These are phyloP conservation scores for Acanthamoeba sp. DNA, from an alignment of 208 protist genomes.

Conservation along the genomic window DNA sequence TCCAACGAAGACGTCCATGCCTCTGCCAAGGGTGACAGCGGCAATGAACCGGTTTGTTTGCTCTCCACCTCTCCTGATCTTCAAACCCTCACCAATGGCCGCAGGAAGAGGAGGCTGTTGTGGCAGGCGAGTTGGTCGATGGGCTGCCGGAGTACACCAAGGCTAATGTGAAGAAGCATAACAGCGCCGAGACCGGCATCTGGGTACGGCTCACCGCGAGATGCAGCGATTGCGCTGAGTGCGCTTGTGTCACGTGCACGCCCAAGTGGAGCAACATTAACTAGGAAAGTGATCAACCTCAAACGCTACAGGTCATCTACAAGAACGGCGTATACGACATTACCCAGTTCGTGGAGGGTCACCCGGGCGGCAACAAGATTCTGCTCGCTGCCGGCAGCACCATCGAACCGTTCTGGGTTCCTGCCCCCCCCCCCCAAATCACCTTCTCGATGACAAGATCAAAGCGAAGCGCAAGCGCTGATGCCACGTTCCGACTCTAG, in stretches of 20 bases:
- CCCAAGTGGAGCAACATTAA: too few relatives aligned
- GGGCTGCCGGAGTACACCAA: constrained; percentile 68
- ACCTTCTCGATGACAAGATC: not conserved
- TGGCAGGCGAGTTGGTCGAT: constrained; percentile 14
- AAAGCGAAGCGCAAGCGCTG: not conserved
- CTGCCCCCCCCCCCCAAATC: not conserved
- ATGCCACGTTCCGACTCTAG: not conserved
- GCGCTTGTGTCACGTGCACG: too few relatives aligned
- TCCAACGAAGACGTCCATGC: not conserved
- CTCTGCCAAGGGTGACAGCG: not conserved
- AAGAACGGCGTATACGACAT: constrained; percentile 91
- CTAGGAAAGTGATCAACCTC: not conserved
- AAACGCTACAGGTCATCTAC: constrained; percentile 85
- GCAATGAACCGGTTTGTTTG: not conserved
- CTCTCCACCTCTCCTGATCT: not conserved
- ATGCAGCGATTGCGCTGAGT: too few relatives aligned
- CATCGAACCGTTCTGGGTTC: constrained; percentile 91
- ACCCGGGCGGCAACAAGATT: constrained; percentile 92
- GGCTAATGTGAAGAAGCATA: constrained; percentile 75
- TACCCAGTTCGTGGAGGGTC: constrained; percentile 89
- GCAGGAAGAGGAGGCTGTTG: constrained; percentile 29
- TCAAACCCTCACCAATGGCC: not conserved
- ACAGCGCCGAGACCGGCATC: constrained; percentile 72
- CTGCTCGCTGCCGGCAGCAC: constrained; percentile 88
- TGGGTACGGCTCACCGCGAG: constrained; percentile 82